A percentile compares a stretch with the other conserved stretches of the same genome.
Evolutionary conservation across 495 filamentous ascomycete species (phyloP).

Genomic region (Zalerion maritima): DNA sequence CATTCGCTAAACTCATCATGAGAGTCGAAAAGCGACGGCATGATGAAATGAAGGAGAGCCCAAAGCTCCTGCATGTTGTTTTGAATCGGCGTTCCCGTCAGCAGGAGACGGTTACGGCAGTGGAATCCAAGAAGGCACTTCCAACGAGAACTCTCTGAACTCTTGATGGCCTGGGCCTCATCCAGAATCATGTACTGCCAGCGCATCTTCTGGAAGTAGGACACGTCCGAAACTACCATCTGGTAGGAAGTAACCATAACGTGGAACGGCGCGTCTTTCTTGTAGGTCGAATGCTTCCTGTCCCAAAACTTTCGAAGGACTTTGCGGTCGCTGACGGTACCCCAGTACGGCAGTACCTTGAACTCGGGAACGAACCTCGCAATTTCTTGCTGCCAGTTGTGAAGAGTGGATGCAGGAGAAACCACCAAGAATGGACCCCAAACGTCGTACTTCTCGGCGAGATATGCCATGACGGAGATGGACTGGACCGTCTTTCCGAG

Average conservation of each 20-base stretch:
- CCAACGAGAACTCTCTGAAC: slow-evolving; percentile 89
- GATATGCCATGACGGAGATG: slow-evolving; percentile 97
- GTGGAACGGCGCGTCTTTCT: slow-evolving; percentile 82
- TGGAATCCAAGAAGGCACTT: slow-evolving; percentile 88
- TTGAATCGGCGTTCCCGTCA: slow-evolving; percentile 96
- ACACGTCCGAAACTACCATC: slow-evolving; percentile 84
- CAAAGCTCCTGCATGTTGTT: slow-evolving; percentile 99
- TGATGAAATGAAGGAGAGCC: slow-evolving; percentile 97
- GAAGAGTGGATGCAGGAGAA: slow-evolving; percentile 86
- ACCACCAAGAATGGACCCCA: slow-evolving; percentile 98
- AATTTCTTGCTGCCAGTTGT: slow-evolving; percentile 99
- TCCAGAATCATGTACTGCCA: slow-evolving; percentile 99
- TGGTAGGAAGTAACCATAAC: slow-evolving; percentile 96
- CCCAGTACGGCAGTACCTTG: slow-evolving; percentile 96
- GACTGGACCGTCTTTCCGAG: slow-evolving; percentile 97
- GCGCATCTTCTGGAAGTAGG: slow-evolving; percentile 95
- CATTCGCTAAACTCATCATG: slow-evolving; percentile 99
- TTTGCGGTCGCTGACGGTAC: slow-evolving; percentile 85
- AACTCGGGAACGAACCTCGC: slow-evolving; percentile 81
- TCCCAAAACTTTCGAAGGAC: slow-evolving; percentile 98
- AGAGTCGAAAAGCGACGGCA: slow-evolving; percentile 95
- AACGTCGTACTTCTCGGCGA: slow-evolving; percentile 91
- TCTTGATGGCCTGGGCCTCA: slow-evolving; percentile 98
- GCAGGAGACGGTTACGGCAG: slow-evolving; percentile 84
- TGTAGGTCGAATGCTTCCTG: slow-evolving; percentile 90